Base-by-base conservation (phyloP, 495 filamentous ascomycete species). In the Hyaloscypha finlandica region DNA sequence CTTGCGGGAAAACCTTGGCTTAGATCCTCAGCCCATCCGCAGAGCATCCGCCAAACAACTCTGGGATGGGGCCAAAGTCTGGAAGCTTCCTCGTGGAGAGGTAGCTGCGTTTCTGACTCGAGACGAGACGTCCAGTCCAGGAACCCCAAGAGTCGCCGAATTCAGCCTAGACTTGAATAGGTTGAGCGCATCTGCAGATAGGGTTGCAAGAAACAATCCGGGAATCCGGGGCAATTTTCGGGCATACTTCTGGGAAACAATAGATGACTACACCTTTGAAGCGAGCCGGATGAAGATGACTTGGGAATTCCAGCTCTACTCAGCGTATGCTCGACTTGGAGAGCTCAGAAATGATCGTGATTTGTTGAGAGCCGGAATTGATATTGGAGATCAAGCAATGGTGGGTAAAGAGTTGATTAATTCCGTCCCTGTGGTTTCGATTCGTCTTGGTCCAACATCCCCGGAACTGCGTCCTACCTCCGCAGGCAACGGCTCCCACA, bases 261-360 rank as follows among this genome's bases (percentile, higher is more conserved):
- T 53, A 3, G 51, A 53, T 14, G 56, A 45, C 20, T 12, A 14
- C n/a, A 11, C 37, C 48, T 59, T 25, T 53, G 35, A 19, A n/a
- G 12, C 14, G 32, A 59, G 37, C 57, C n/a, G 14, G n/a, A 51
- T 22, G 30, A 31, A 2, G 16, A 16, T 37, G 12, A 63, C 54
- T 6, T 65, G 66, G 66, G 69, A 73, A 5, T 65, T 64, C 19
- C 8, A 11, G n/a, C 45, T 29, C 19, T 71, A 65, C 51, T 67
- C 35, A 2, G 30, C 60, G 2, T 65, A 64, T 37, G 31, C 59
- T 14, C 55, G 60, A 32, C 62, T 73, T 22, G 69, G 71, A 8
- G 71, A 68, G 48, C 22, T 71, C 4, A 59, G 68, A 32, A 64
- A 71, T 37, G 71, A 73, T 63, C 19, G 32, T 4, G 71, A 73